Evolutionary conservation across 805 yeast species (phyloP).

Genomic region (Clavispora vitiphila): DNA sequence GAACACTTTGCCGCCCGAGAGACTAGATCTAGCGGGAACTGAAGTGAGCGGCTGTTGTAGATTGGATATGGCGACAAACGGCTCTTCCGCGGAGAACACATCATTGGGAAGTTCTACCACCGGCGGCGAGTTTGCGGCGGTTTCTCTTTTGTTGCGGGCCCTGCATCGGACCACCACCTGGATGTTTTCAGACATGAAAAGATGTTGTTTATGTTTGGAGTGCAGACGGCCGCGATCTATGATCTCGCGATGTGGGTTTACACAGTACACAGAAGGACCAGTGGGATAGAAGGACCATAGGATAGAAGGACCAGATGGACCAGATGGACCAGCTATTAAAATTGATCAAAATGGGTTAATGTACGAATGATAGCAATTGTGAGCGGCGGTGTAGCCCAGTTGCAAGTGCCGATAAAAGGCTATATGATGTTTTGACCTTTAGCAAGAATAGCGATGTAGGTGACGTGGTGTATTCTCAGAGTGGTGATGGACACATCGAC

Average conservation of each 20-base stretch:
- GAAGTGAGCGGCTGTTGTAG: not conserved
- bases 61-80: slow-evolving; percentile 19
- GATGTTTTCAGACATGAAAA: slow-evolving; percentile 28
- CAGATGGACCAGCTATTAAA: too few relatives aligned
- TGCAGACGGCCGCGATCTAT: slow-evolving; percentile 1
- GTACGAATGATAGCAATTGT: too few relatives aligned
- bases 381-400: too few relatives aligned
- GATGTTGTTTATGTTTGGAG: slow-evolving; percentile 8
- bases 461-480: too few relatives aligned
- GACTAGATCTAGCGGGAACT: slow-evolving; percentile 15
- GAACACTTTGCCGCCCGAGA: slow-evolving; percentile 32
- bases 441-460: too few relatives aligned
- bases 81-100: slow-evolving; percentile 14
- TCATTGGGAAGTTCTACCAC: slow-evolving; percentile 44
- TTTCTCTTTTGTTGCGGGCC: slow-evolving; percentile 43
- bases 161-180: slow-evolving; percentile 55
- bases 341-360: too few relatives aligned
- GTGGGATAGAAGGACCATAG: too few relatives aligned
- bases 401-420: too few relatives aligned
- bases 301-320: too few relatives aligned
- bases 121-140: slow-evolving; percentile 40
- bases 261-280: not conserved
- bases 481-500: too few relatives aligned
- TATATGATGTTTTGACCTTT: too few relatives aligned
- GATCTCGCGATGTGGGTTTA: not conserved